Percentiles rank a stretch among this genome's conserved stretches.
phyloP scores from a whole-genome alignment of 306 rosid genomes.

The Glycine tomentella region DNA sequence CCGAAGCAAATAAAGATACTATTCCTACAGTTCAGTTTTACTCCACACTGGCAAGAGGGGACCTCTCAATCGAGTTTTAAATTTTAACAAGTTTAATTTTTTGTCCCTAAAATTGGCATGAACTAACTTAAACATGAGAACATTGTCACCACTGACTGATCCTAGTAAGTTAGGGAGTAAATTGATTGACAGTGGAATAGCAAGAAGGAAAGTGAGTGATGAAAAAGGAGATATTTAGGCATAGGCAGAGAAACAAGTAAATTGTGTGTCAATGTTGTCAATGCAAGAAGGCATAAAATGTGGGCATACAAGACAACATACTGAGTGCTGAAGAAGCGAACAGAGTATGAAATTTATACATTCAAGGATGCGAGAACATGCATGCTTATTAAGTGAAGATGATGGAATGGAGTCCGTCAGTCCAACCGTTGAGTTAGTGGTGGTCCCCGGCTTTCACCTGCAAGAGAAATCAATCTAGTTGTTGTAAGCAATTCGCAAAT shows the following conservation, averaged over 20 bases:
- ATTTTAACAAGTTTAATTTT: no score
- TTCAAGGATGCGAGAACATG: constrained; percentile 16
- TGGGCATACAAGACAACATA: constrained; percentile 22
- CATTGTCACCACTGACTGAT: not conserved
- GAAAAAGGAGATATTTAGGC: not conserved
- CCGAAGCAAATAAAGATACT: not conserved
- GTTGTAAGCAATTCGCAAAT: no score
- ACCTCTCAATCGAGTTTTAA: no score
- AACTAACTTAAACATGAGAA: no score
- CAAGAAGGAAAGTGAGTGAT: no score
- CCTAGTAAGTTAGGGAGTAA: not conserved
- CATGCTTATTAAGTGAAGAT: not conserved
- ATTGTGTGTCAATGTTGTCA: not conserved
- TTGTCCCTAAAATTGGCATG: no score
- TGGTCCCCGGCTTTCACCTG: constrained; percentile 55
- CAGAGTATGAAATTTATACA: constrained; percentile 27
- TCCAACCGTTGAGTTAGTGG: constrained; percentile 16
- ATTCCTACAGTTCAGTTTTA: no score
- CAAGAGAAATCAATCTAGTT: constrained; percentile 27
- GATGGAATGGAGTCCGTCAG: constrained; percentile 34
- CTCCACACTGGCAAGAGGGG: no score
- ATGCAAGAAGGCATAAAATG: constrained; percentile 31
- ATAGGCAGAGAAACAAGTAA: not conserved
- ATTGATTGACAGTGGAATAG: not conserved
- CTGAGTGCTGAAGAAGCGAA: not conserved